These are phyloP conservation scores for Carex sylvatica DNA, from an alignment of 202 grass and related monocot genomes.

Conservation along the genomic window DNA sequence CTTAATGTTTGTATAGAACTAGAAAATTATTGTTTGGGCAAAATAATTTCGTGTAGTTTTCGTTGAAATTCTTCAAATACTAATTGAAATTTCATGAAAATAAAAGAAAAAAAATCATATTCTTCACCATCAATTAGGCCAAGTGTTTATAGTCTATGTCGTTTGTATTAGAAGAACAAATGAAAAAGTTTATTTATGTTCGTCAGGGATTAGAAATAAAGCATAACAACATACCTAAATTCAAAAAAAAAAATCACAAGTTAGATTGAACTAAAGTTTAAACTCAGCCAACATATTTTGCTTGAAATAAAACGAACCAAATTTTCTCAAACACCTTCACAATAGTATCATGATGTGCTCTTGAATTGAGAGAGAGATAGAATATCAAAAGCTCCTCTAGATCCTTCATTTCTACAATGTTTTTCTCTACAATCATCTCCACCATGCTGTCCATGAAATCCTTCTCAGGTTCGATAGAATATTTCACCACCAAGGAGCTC, in stretches of 20 bases:
- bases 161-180: background rate
- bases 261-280: background rate
- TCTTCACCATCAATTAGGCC: background rate
- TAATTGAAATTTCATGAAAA: background rate
- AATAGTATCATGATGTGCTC: constrained; percentile 69
- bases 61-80: background rate
- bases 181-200: background rate
- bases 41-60: background rate
- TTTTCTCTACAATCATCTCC: constrained; percentile 75
- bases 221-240: background rate
- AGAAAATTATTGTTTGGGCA: background rate
- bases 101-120: background rate
- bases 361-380: constrained; percentile 80
- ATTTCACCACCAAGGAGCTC: constrained; percentile 67
- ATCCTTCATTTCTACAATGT: constrained; percentile 42
- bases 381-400: constrained; percentile 80
- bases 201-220: background rate
- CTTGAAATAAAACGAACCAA: constrained; percentile 39
- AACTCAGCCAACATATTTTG: background rate
- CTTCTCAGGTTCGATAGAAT: constrained; percentile 51
- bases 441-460: constrained; percentile 78
- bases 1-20: background rate
- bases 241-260: background rate
- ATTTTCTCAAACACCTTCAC: constrained; percentile 64
- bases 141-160: background rate